Percentiles rank a stretch among this genome's conserved stretches.
phyloP scores from a whole-genome alignment of 1,139 yeast genomes.

The Meyerozyma guilliermondii region DNA sequence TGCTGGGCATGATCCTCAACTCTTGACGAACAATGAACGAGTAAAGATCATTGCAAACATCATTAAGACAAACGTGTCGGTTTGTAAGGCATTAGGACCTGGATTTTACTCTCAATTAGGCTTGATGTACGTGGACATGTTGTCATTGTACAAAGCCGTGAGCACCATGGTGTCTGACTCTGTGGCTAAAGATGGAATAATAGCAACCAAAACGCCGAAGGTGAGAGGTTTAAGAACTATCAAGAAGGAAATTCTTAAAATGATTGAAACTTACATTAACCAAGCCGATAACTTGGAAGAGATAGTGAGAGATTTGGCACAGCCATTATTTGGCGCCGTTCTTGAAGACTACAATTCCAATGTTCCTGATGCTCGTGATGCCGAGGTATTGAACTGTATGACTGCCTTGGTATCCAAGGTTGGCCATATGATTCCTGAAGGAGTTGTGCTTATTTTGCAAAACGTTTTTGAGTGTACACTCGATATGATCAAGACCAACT shows the following conservation, averaged over 20 bases:
- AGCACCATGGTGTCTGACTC: constrained; percentile 81
- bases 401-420: constrained; percentile 84
- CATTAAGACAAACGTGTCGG: constrained; percentile 90
- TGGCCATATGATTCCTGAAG: constrained; percentile 86
- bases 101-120: constrained; percentile 88
- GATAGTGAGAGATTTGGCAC: constrained; percentile 77
- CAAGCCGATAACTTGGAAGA: constrained; percentile 86
- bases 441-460: constrained; percentile 81
- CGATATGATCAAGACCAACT: constrained; percentile 92
- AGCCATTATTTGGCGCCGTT: constrained; percentile 80
- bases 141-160: constrained; percentile 84
- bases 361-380: constrained; percentile 96
- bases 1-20: constrained; percentile 84
- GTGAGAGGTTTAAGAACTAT: constrained; percentile 94
- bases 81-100: constrained; percentile 89
- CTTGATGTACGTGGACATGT: constrained; percentile 81
- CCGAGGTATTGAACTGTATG: constrained; percentile 94
- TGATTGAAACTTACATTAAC: constrained; percentile 83
- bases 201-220: constrained; percentile 92
- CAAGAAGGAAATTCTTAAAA: constrained; percentile 86
- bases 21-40: constrained; percentile 77
- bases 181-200: constrained; percentile 73
- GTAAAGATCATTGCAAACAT: constrained; percentile 91
- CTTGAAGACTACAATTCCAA: constrained; percentile 84
- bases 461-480: constrained; percentile 92